Conservation (phyloP, 108 stramenopile species). For the Epithemia pelagica region DNA sequence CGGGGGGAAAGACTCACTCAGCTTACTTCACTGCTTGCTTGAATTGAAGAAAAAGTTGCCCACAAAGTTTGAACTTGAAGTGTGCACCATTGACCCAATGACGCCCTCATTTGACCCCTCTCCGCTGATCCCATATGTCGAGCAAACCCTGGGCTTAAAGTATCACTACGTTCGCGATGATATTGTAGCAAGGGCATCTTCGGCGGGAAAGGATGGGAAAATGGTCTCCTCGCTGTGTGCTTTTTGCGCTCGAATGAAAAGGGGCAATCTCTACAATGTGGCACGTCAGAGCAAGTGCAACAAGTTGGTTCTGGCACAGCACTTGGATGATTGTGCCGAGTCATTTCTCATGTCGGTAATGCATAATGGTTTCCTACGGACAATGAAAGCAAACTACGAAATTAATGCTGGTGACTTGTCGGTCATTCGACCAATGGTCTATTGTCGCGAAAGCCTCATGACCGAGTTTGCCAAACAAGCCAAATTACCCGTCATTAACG, state of each 20-base stretch:
- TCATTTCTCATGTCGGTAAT: constrained; percentile 97
- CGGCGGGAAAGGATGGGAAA: constrained; percentile 81
- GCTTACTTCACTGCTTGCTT: constrained; percentile 88
- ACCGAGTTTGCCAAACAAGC: constrained; percentile 86
- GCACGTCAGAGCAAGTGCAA: constrained; percentile 89
- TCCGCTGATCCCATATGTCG: constrained; percentile 94
- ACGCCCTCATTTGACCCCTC: constrained; percentile 96
- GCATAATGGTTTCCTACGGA: constrained; percentile 96
- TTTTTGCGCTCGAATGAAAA: constrained; percentile 97
- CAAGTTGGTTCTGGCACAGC: constrained; percentile 95
- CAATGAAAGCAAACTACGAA: constrained; percentile 95
- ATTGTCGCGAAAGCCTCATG: constrained; percentile 89
- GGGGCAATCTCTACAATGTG: constrained; percentile 92
- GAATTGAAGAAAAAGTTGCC: constrained; percentile 84
- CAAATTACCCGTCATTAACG: constrained; percentile 94
- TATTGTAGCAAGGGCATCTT: constrained; percentile 84
- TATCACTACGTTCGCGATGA: constrained; percentile 94
- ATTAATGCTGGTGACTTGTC: constrained; percentile 89
- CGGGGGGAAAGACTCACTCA: constrained; percentile 97
- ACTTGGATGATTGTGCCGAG: constrained; percentile 96
- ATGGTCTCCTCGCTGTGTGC: constrained; percentile 85
- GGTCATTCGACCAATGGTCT: constrained; percentile 95
- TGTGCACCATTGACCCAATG: constrained; percentile 95
- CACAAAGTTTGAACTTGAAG: constrained; percentile 89
- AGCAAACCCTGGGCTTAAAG: constrained; percentile 82